A percentile compares a stretch with the other conserved stretches of the same genome.
These are phyloP conservation scores for Penicillium fimorum DNA, from an alignment of 495 filamentous ascomycete genomes.

Conservation along the genomic window DNA sequence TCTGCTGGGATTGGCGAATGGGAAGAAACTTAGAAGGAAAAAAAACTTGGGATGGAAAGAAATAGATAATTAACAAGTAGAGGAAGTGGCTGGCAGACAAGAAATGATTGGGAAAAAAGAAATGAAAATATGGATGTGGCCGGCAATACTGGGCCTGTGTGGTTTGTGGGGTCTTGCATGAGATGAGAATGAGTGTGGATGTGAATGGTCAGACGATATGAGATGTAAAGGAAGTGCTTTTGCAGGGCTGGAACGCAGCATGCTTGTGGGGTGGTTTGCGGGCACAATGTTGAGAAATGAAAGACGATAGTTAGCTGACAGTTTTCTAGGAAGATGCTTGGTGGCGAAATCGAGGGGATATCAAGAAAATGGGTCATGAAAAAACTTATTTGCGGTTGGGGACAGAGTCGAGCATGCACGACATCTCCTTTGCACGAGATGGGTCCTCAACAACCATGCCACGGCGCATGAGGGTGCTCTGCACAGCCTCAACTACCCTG, in stretches of 20 bases:
- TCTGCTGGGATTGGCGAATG: neutral
- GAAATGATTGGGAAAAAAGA: neutral
- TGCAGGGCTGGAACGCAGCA: constrained; percentile 27
- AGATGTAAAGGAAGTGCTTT: constrained; percentile 16
- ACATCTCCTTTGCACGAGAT: constrained; percentile 63
- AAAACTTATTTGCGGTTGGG: constrained; percentile 19
- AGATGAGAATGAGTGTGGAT: constrained; percentile 17
- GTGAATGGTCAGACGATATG: neutral
- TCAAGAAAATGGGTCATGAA: neutral
- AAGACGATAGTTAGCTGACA: neutral
- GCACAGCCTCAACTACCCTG: constrained; percentile 73
- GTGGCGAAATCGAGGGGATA: neutral
- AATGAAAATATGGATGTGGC: neutral
- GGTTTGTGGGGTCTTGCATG: neutral
- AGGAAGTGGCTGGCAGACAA: neutral
- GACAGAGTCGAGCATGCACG: constrained; percentile 33
- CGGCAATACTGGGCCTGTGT: neutral
- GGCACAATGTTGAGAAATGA: neutral
- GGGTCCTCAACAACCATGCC: constrained; percentile 66
- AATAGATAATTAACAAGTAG: constrained; percentile 1
- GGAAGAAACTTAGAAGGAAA: neutral
- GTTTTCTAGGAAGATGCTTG: neutral
- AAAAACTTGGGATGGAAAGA: neutral
- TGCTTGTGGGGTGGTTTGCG: constrained; percentile 4
- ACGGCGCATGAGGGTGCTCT: constrained; percentile 55